Conservation (phyloP, 2,329 filamentous ascomycete species). For the Aspergillus jensenii region DNA sequence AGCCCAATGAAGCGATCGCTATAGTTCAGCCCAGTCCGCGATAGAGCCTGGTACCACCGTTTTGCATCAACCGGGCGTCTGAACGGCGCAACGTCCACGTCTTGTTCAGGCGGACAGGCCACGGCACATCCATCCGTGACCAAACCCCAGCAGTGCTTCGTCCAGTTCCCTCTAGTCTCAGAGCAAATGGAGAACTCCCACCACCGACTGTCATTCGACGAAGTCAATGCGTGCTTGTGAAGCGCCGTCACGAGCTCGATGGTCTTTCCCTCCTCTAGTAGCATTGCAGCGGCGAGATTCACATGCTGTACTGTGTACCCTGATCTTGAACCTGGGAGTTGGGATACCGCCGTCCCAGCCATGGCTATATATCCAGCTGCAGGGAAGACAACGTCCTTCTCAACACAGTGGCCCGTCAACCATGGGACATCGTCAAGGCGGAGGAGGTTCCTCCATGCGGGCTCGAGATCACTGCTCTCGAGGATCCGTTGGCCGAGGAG, state of each 20-base stretch:
- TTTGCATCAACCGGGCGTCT: background rate
- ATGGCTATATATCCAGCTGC: slow-evolving; percentile 46
- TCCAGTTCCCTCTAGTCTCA: background rate
- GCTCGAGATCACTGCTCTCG: slow-evolving; percentile 31
- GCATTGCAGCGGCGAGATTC: slow-evolving; percentile 18
- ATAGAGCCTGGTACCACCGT: background rate
- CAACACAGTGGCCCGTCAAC: slow-evolving; percentile 37
- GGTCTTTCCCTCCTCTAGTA: slow-evolving; percentile 17
- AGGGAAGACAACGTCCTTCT: slow-evolving; percentile 43
- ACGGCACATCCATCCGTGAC: background rate
- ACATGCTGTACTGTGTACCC: slow-evolving; percentile 17
- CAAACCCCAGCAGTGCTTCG: background rate
- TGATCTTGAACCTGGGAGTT: background rate
- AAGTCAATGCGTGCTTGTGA: slow-evolving; percentile 8
- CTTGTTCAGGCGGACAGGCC: background rate
- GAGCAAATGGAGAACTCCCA: slow-evolving; percentile 22
- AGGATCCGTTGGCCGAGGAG: slow-evolving; percentile 28
- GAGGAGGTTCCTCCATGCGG: slow-evolving; percentile 43
- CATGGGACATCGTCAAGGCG: background rate
- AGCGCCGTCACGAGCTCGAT: slow-evolving; percentile 22
- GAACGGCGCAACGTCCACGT: background rate
- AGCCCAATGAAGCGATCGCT: background rate
- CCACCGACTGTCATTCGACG: slow-evolving; percentile 20
- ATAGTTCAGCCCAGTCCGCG: background rate
- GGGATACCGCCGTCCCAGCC: slow-evolving; percentile 41